A percentile compares a stretch with the other conserved stretches of the same genome.
Conservation (phyloP, 73 alveolate species). For the Stentor coeruleus region DNA sequence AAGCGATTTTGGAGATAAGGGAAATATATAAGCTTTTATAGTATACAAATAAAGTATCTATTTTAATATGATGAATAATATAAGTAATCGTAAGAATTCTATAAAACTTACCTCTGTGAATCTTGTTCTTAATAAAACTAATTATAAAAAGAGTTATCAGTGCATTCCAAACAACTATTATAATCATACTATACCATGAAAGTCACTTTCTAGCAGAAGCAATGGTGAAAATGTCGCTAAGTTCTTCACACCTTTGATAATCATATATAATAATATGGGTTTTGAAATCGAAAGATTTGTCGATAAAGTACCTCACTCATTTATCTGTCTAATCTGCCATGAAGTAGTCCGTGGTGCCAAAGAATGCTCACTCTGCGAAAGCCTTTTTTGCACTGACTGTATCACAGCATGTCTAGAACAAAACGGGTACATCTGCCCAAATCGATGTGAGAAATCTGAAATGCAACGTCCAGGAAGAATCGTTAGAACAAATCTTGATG, state of each 20-base stretch:
- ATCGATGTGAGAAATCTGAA: conserved; percentile 29
- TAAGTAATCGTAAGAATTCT: neutral
- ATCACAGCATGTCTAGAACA: conserved; percentile 14
- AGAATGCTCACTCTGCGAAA: conserved; percentile 27
- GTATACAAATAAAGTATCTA: no score
- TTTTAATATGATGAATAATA: no score
- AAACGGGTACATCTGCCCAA: conserved; percentile 29
- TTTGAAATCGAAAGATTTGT: conserved; percentile 30
- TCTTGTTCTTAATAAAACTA: neutral
- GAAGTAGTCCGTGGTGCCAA: conserved; percentile 23
- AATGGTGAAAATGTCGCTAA: neutral
- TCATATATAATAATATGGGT: conserved; percentile 20
- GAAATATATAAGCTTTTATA: no score
- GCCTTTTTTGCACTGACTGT: conserved; percentile 24
- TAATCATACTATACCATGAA: neutral
- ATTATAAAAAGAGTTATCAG: neutral
- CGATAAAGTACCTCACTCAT: conserved; percentile 30
- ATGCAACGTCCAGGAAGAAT: conserved; percentile 27
- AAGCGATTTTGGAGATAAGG: no score
- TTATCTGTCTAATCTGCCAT: conserved; percentile 26
- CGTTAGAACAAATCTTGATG: conserved; percentile 23
- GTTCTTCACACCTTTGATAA: neutral
- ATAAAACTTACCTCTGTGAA: no score
- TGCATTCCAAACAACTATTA: neutral
- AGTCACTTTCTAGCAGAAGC: neutral